Evolutionary conservation across 345 rosid genomes (phyloP), one percentile per base, ranked within the genome.

Genomic region (Boechera stricta): DNA sequence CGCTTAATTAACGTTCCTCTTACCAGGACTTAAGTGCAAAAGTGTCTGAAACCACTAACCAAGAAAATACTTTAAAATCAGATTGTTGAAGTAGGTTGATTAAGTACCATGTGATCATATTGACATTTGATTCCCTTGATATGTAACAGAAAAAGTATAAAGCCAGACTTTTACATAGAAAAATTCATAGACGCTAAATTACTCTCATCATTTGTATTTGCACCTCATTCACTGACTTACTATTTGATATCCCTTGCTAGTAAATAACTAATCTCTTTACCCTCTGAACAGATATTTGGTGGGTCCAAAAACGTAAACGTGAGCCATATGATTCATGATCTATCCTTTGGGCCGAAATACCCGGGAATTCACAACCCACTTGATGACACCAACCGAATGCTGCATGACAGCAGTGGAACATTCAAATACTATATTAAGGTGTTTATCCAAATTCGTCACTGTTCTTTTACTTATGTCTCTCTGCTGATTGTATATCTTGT

Each of bases 351-450:
- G 63, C 98, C 97, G 5, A 85, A 93, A 68, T 96, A 91, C 81
- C 99, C 97, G 2, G 98, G 99, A 72, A 68, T 91, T 77, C 98
- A 91, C 87, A 96, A 96, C 75, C 99, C 98, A 36, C 92, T 96
- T 64, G 98, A 96, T 79, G 98, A 78, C 61, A 96, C 97, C 2
- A 73, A 8, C 24, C 84, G 98, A 68, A 81, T 86, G 70, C 84
- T 93, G 76, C 97, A 79, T 60, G 86, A 82, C 11, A 67, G 91
- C 52, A 96, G 95, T 77, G 98, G 99, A 83, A 87, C 90, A 67
- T 96, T 96, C 88, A 93, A 96, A 75, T 93, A 96, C 79, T 96
- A 88, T 82, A 91, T 96, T 53, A 96, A 96, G 98, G 99, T 79
- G 36, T 10, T 10, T 78, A 35, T 91, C 73, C 68, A 84, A 73